These are phyloP conservation scores for Quercus dentata DNA, from an alignment of 306 rosid genomes.

Conservation along the genomic window DNA sequence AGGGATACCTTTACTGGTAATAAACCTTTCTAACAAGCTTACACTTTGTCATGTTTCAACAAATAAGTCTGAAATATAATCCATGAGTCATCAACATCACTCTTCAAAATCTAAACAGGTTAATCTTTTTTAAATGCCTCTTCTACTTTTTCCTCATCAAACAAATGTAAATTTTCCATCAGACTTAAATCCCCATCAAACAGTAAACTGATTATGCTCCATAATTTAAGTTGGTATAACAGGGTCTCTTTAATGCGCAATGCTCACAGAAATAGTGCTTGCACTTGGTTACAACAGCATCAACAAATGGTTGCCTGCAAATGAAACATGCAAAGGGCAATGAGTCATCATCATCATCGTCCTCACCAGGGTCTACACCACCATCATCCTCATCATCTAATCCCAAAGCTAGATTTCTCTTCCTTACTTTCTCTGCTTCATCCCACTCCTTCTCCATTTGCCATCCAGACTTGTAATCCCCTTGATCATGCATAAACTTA, in stretches of 20 bases:
- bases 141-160: not conserved
- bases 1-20: no score
- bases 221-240: not conserved
- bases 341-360: constrained; percentile 38
- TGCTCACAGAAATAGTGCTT: constrained; percentile 84
- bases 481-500: constrained; percentile 90
- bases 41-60: not conserved
- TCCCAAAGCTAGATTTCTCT: constrained; percentile 64
- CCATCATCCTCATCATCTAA: constrained; percentile 39
- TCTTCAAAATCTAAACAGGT: not conserved
- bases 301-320: constrained; percentile 75
- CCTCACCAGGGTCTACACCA: constrained; percentile 35
- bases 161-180: not conserved
- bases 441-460: constrained; percentile 94
- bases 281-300: constrained; percentile 81
- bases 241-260: constrained; percentile 70
- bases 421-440: constrained; percentile 79
- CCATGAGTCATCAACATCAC: not conserved
- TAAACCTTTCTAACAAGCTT: not conserved
- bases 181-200: not conserved
- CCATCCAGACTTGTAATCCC: constrained; percentile 94
- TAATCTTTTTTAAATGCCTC: not conserved
- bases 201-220: not conserved
- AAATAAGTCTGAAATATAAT: not conserved
- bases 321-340: constrained; percentile 85